A percentile compares a stretch with the other conserved stretches of the same genome.
phyloP scores from a whole-genome alignment of 2,329 filamentous ascomycete species.

The Penicillium sp. region DNA sequence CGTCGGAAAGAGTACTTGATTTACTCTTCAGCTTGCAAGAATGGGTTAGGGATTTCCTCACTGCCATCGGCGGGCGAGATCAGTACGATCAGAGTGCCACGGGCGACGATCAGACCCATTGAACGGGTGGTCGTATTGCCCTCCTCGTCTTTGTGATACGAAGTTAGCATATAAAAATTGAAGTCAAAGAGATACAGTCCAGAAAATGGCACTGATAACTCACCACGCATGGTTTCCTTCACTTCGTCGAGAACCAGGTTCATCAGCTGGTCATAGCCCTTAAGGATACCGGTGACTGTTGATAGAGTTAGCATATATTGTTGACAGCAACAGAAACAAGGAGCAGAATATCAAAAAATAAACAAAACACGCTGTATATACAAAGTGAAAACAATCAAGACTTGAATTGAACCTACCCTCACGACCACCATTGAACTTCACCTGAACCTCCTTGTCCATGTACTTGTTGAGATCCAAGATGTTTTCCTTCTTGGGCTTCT shows the following conservation, averaged over 20 bases:
- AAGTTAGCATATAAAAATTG: slow-evolving; percentile 21
- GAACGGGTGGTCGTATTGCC: slow-evolving; percentile 80
- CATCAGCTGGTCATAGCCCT: slow-evolving; percentile 97
- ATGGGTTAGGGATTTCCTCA: slow-evolving; percentile 94
- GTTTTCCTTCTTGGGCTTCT: slow-evolving; percentile 96
- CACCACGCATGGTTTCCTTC: slow-evolving; percentile 84
- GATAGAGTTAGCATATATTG: slow-evolving; percentile 8
- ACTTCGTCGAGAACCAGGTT: slow-evolving; percentile 96
- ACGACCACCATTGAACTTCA: slow-evolving; percentile 90
- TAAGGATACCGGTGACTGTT: slow-evolving; percentile 80
- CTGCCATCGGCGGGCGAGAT: slow-evolving; percentile 92
- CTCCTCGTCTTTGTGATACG: slow-evolving; percentile 71
- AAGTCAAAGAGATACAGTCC: not conserved
- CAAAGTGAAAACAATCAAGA: slow-evolving; percentile 1
- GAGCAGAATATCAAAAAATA: not conserved
- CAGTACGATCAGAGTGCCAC: slow-evolving; percentile 87
- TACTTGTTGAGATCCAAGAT: slow-evolving; percentile 95
- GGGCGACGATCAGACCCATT: slow-evolving; percentile 82
- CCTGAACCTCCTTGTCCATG: slow-evolving; percentile 91
- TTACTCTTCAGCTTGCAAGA: slow-evolving; percentile 70
- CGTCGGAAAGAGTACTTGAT: not conserved
- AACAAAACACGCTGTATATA: not conserved
- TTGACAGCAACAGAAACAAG: not conserved
- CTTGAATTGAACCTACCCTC: slow-evolving; percentile 17
- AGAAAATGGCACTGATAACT: slow-evolving; percentile 22